Conservation (phyloP, 768 basidiomycete species). For the Phanerochaete sordida region DNA sequence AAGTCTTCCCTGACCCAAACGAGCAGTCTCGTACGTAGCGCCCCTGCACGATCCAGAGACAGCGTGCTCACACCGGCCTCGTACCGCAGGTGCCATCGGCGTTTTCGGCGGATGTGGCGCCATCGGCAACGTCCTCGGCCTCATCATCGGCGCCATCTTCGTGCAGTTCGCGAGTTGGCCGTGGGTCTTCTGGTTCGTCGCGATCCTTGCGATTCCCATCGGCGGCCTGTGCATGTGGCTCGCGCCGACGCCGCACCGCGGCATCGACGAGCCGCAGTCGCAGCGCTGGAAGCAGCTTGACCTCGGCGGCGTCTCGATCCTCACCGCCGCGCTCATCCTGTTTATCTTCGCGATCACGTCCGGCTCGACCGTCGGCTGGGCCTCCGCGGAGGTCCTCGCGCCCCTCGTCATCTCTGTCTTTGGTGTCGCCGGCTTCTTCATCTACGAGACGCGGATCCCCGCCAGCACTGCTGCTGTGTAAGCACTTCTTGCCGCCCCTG, state of each 20-base stretch:
- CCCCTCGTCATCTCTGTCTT: conserved; percentile 40
- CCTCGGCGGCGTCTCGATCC: conserved; percentile 32
- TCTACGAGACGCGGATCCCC: conserved; percentile 36
- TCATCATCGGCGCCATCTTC: conserved; percentile 35
- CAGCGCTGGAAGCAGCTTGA: conserved; percentile 29
- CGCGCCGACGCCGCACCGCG: conserved; percentile 20
- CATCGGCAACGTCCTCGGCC: conserved; percentile 37
- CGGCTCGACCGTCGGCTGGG: conserved; percentile 41
- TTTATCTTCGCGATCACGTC: conserved; percentile 36
- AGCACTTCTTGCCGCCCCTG: neutral
- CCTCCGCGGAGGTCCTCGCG: conserved; percentile 34
- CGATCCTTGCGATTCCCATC: conserved; percentile 34
- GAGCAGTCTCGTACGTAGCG: conserved; percentile 33
- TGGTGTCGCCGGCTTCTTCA: conserved; percentile 38
- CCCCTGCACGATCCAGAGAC: neutral
- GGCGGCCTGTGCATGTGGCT: conserved; percentile 27
- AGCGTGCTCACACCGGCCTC: neutral
- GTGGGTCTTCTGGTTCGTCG: conserved; percentile 46
- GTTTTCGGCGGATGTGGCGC: conserved; percentile 43
- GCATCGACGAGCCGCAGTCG: conserved; percentile 11
- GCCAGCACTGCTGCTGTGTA: conserved; percentile 31
- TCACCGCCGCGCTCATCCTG: conserved; percentile 30
- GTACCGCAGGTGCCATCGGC: conserved; percentile 31
- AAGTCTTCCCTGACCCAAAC: conserved; percentile 41
- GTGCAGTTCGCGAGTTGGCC: conserved; percentile 34